Evolutionary conservation across 768 basidiomycete species (phyloP), one percentile per base, ranked within the genome.

Genomic region (Termitomyces sp.): DNA sequence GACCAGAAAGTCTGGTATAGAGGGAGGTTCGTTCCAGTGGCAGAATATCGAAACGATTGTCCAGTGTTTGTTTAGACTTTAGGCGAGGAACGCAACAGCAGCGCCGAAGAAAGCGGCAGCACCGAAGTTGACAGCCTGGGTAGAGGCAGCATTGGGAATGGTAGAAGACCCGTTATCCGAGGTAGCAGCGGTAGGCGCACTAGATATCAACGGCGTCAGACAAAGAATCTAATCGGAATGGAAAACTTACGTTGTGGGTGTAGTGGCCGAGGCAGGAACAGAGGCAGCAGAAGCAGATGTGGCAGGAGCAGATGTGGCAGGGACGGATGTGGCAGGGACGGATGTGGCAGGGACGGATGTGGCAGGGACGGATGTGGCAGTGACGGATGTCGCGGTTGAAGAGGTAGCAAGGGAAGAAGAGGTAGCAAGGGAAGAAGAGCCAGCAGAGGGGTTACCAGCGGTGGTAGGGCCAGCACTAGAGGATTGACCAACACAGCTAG

Each of bases 1-100:
- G 42, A 12, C 43, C 21, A 37, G 33, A 9, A 23, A 47, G 28
- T 17, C 56, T 61, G 54, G 56, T 57, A 56, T 53, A 56, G 60
- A 59, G 41, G 33, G 23, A 23, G 33, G 48, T 62, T 60, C 55
- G 48, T 54, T 48, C 14, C 46, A 43, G 31, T 35, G 31, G 55
- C 46, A 52, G 53, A 19, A 14, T 46, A 44, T 46, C 48, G 19
- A 48, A 58, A 31, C 44, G 7, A 41, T 26, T 21, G 48, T 57
- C 50, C 57, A 57, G 12, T 45, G 26, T 5, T 54, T 41, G 10
- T 64, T 78, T 69, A 78, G 23, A 70, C 71, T 64, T 78, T 71
- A 78, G 28, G 70, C 71, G 48, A 78, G 59, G 46, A 78, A 62
- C 10, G 73, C 84, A 44, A 77, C 71, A 42, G 75, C 78, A 49